Percentiles rank a stretch among this genome's conserved stretches.
Evolutionary conservation across 441 rosid genomes (phyloP).

Genomic region (Euphorbia celastroides): DNA sequence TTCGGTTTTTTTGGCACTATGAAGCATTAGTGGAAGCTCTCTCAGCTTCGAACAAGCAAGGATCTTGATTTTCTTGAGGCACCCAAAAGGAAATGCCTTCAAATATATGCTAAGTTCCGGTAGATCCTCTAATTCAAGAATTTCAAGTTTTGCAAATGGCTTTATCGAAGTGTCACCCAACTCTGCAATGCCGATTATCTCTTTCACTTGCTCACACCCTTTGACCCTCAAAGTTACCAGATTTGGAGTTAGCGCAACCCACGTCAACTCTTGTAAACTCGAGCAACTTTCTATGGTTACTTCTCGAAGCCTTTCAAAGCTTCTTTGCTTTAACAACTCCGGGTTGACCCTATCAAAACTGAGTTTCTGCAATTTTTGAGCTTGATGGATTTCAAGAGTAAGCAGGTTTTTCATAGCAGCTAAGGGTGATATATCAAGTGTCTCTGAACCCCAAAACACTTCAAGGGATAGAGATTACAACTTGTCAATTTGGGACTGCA

Average conservation of each 20-base stretch:
- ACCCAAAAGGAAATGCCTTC: constrained; percentile 1
- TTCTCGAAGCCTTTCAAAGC: constrained; percentile 6
- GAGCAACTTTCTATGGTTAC: constrained; percentile 4
- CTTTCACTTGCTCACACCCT: constrained; percentile 2
- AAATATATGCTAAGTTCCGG: constrained; percentile 2
- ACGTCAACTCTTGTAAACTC: constrained; percentile 8
- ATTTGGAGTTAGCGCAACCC: constrained; percentile 14
- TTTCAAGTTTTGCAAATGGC: constrained; percentile 5
- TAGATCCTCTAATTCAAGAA: constrained; percentile 3
- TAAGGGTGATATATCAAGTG: not conserved
- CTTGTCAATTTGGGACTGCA: not conserved
- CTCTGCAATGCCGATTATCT: not conserved
- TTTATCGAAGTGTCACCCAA: not conserved
- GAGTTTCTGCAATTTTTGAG: not conserved
- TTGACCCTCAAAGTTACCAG: constrained; percentile 1
- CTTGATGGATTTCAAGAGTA: not conserved
- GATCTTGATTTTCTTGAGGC: not conserved
- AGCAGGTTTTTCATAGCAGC: not conserved
- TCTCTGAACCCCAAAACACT: not conserved
- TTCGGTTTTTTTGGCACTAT: not conserved
- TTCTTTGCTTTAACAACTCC: not conserved
- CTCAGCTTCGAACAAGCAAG: constrained; percentile 8
- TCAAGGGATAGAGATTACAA: constrained; percentile 7
- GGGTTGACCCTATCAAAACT: not conserved
- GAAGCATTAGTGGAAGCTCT: constrained; percentile 9